These are phyloP conservation scores for Rosa rugosa DNA, from an alignment of 306 rosid species.

Conservation along the genomic window DNA sequence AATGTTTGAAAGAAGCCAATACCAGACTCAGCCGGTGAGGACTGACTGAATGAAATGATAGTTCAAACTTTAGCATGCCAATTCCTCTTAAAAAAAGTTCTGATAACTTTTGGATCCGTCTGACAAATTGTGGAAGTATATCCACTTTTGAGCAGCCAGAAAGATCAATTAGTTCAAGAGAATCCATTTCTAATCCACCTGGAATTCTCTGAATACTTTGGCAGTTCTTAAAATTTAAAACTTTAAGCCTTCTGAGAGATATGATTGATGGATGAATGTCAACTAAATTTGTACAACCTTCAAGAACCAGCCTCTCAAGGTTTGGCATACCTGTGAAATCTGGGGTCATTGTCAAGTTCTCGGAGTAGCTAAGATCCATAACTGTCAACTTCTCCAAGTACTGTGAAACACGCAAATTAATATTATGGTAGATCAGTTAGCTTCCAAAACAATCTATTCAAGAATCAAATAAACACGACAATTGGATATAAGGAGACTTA, in stretches of 20 bases:
- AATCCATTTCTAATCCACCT: not conserved
- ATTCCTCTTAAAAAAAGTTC: not conserved
- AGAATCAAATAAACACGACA: not conserved
- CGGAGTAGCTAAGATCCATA: not conserved
- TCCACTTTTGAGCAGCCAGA: not conserved
- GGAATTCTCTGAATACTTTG: not conserved
- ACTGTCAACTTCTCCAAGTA: not conserved
- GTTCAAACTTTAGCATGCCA: not conserved
- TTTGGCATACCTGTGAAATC: not conserved
- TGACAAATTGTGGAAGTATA: not conserved
- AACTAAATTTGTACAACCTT: not conserved
- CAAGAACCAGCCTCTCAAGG: conserved; percentile 1
- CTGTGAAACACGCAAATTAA: not conserved
- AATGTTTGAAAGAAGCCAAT: not conserved
- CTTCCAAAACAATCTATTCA: not conserved
- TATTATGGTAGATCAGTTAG: no score
- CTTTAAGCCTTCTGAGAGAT: not conserved
- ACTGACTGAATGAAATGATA: not conserved
- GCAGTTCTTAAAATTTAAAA: not conserved
- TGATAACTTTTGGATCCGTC: not conserved
- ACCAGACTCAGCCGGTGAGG: not conserved
- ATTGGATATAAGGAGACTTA: not conserved
- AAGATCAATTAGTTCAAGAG: not conserved
- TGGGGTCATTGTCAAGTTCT: not conserved
- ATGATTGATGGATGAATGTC: not conserved